Base-by-base conservation (phyloP, 2,329 filamentous ascomycete species). In the Fusarium tuaranense region DNA sequence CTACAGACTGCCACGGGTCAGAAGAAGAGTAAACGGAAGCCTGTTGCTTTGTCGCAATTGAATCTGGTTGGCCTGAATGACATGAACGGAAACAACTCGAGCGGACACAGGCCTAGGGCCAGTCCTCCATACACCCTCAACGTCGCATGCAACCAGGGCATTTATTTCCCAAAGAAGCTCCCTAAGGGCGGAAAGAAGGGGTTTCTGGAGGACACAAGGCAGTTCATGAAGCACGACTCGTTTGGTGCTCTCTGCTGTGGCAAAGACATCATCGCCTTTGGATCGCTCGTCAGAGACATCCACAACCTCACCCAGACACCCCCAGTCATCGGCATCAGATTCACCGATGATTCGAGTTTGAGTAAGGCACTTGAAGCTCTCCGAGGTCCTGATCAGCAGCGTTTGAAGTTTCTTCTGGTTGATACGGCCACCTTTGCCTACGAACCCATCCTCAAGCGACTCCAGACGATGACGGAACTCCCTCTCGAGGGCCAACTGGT, bases 371-470 rank as follows among this genome's bases (percentile, higher is more conserved):
- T 94, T 0, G 48, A 83, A 0, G 84, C 82, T 0, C 76, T 92
- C 8, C 82, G 84, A 9, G 66, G 78, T 0, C 73, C 80, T 0
- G 57, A 38, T 0, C 66, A 30, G 39, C 44, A 72, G 0, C 63
- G 68, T 0, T 68, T 88, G 4, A 79, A 78, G 2, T 91, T 94
- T 53, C 79, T 92, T 0, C 81, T 91, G 3, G 88, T 94, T 0
- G 88, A 93, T 48, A 92, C 92, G 0, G 85, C 92, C 0, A 86
- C 92, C 0, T 95, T 94, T 78, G 90, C 92, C 0, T 94, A 91
- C 65, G 90, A 94, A 64, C 93, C 93, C 0, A 86, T 95, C 2
- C 79, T 95, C 6, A 81, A 87, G 58, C 86, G 88, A 2, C 82
- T 95, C 1, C 87, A 93, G 77, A 81, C 84, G 0, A 89, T 90